phyloP scores from a whole-genome alignment of 371 early-diverging fungal species.

The Rhizopus sp. region DNA sequence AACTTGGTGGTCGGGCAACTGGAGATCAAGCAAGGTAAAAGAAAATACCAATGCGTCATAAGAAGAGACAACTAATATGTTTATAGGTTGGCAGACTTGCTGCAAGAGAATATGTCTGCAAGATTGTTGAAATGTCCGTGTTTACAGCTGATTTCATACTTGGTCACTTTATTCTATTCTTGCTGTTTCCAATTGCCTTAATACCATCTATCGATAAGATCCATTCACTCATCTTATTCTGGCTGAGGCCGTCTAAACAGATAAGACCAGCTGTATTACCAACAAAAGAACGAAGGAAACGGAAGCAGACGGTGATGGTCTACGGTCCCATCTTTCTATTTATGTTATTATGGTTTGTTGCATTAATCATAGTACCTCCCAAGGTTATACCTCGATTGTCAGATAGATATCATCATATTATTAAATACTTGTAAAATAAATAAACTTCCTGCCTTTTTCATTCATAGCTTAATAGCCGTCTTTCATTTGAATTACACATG shows the following conservation, averaged over 20 bases:
- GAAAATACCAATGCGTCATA: background rate
- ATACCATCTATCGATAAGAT: conserved; percentile 76
- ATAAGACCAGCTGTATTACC: conserved; percentile 30
- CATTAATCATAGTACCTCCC: conserved; percentile 26
- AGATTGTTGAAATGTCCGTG: conserved; percentile 83
- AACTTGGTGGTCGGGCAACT: conserved; percentile 92
- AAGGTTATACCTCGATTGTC: conserved; percentile 18
- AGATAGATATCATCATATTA: conserved; percentile 14
- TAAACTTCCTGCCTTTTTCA: background rate
- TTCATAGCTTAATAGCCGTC: background rate
- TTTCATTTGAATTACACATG: background rate
- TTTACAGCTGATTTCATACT: conserved; percentile 82
- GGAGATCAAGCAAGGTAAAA: conserved; percentile 56
- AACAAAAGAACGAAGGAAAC: conserved; percentile 26
- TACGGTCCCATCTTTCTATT: conserved; percentile 27
- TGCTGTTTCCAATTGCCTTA: conserved; percentile 67
- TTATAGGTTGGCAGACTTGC: conserved; percentile 39
- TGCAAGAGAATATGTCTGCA: conserved; percentile 81
- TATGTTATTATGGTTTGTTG: conserved; percentile 18
- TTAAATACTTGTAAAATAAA: conserved; percentile 21
- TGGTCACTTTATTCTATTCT: conserved; percentile 78
- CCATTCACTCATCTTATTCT: conserved; percentile 84
- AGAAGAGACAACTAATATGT: background rate
- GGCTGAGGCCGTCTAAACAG: conserved; percentile 62
- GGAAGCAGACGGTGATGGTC: conserved; percentile 8